Base-by-base conservation (phyloP, 1,139 yeast species). In the Suhomyces taliae region DNA sequence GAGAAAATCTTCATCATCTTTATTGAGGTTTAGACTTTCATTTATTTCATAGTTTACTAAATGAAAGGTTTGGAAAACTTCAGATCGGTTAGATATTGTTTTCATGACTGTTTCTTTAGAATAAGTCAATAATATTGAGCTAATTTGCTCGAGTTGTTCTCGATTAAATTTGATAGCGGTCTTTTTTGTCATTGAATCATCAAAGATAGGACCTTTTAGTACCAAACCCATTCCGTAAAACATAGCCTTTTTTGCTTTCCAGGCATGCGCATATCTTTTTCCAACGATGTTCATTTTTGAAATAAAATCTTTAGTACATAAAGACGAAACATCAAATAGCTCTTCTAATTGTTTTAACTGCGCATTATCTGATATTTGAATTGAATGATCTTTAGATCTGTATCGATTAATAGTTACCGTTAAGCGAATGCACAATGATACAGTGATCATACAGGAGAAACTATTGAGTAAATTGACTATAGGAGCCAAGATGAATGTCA, bases 231-330 rank as follows among this genome's bases (percentile, higher is more conserved):
- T 46, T 2, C 56, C 55, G 41, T 41, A 50, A 35, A 53, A 45
- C 36, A 47, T 47, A 5, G 53, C 48, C 34, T 56, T 55, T 15
- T 55, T 50, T 10, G 47, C 40, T 24, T 51, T 53, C 65, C 65
- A 61, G 1, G 64, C 57, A 32, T 52, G 50, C 38, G 54, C 54
- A 44, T 56, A 60, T 36, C 64, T 47, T 27, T 51, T 48, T 11
- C 61, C 50, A 32, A 41, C 40, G 29, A 40, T 46, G 19, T 40
- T 40, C 24, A 43, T 45, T 34, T 38, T 43, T 9, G 34, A 40
- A 6, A 51, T 37, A 4, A 37, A 31, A 31, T 47, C 48, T 33
- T 41, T 42, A 12, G 51, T 36, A 27, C 51, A 39, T 6, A 10
- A 19, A 29, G 51, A 40, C n/a, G 43, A 36, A 32, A 46, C 40